Percentiles rank a stretch among this genome's conserved stretches.
phyloP scores from a whole-genome alignment of 2,329 filamentous ascomycete species.

The Pyrenophora seminiperda region DNA sequence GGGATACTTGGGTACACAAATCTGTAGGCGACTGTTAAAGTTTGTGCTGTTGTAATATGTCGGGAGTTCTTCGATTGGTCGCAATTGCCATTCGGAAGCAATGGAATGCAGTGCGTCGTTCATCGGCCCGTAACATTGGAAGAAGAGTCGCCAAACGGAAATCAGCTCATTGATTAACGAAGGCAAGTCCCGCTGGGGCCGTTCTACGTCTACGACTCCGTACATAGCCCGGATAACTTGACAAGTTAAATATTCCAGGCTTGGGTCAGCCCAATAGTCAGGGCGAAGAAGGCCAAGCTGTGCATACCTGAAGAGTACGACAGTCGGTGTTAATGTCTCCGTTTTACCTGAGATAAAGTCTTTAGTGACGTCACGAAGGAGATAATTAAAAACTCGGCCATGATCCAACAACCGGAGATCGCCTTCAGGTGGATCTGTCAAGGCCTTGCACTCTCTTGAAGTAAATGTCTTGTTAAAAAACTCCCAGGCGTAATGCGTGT shows the following conservation, averaged over 20 bases:
- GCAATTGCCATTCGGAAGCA: conserved; percentile 33
- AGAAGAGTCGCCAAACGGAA: conserved; percentile 43
- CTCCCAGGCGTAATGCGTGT: conserved; percentile 34
- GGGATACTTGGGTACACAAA: conserved; percentile 29
- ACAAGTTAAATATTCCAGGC: conserved; percentile 32
- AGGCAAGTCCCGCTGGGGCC: conserved; percentile 21
- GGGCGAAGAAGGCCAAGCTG: conserved; percentile 33
- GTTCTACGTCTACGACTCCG: not conserved
- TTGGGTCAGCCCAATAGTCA: conserved; percentile 27
- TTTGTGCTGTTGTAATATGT: conserved; percentile 4
- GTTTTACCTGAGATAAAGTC: conserved; percentile 25
- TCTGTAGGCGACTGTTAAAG: conserved; percentile 34
- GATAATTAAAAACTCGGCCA: conserved; percentile 28
- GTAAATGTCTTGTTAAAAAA: conserved; percentile 36
- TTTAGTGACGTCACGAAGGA: conserved; percentile 22
- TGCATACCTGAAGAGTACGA: conserved; percentile 36
- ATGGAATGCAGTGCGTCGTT: conserved; percentile 25
- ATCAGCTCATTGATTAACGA: conserved; percentile 36
- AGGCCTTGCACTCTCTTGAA: conserved; percentile 36
- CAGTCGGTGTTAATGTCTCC: conserved; percentile 27
- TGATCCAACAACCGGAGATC: conserved; percentile 28
- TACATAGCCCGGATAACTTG: conserved; percentile 27
- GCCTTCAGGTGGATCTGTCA: conserved; percentile 24
- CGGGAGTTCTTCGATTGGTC: conserved; percentile 17
- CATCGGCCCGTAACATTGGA: conserved; percentile 34